Conservation (phyloP, 1,139 yeast genomes). For the Yamadazyma atmosphaerica region DNA sequence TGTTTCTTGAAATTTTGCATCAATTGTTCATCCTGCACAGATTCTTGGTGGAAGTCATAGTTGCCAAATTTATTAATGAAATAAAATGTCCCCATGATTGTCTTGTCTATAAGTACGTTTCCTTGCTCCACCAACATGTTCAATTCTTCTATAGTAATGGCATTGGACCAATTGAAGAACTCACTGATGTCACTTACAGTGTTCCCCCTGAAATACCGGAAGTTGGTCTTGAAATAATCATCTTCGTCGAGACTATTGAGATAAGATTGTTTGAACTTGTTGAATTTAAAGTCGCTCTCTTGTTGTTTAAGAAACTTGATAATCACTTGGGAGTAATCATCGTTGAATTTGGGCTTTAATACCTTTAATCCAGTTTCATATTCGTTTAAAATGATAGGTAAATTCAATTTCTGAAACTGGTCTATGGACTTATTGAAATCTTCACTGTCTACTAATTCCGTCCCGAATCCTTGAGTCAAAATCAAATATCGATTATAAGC, state of each 20-base stretch:
- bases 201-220: conserved; percentile 30
- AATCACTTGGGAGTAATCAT: conserved; percentile 26
- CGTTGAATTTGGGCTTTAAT: conserved; percentile 23
- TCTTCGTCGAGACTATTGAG: conserved; percentile 16
- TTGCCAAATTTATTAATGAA: conserved; percentile 30
- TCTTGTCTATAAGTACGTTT: conserved; percentile 63
- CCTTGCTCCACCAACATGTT: conserved; percentile 61
- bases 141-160: conserved; percentile 68
- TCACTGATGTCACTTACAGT: conserved; percentile 41
- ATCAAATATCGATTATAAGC: conserved; percentile 41
- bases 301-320: conserved; percentile 22
- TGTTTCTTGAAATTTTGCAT: conserved; percentile 1
- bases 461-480: conserved; percentile 42
- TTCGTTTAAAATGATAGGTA: conserved; percentile 33
- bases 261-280: conserved; percentile 24
- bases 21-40: conserved; percentile 7
- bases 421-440: conserved; percentile 36
- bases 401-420: conserved; percentile 28
- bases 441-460: conserved; percentile 30
- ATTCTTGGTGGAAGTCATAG: conserved; percentile 10
- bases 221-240: conserved; percentile 23
- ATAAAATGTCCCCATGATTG: conserved; percentile 57
- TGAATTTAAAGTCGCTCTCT: conserved; percentile 26
- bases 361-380: conserved; percentile 42
- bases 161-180: conserved; percentile 60